phyloP scores from a whole-genome alignment of 2,329 filamentous ascomycete species.

The Falciphora oryzae region DNA sequence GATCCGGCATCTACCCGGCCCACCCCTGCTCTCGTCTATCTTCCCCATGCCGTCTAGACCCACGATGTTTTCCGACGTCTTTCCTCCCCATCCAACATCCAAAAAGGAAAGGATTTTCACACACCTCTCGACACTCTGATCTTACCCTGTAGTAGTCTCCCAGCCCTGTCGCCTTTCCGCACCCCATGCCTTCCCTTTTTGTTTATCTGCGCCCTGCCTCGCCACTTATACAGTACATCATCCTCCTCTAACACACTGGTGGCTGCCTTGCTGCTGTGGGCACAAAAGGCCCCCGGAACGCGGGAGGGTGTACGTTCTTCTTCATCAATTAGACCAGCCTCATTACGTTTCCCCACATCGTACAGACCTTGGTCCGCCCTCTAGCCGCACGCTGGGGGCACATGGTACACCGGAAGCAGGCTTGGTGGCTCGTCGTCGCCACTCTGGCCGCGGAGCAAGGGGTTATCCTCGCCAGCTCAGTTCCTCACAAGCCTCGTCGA shows the following conservation, averaged over 20 bases:
- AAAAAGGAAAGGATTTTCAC: background rate
- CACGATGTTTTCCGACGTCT: background rate
- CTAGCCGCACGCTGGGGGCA: background rate
- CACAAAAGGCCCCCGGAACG: background rate
- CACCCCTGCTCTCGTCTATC: slow-evolving; percentile 1
- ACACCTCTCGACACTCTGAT: background rate
- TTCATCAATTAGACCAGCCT: background rate
- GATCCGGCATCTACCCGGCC: background rate
- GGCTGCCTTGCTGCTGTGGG: background rate
- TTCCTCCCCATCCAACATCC: background rate
- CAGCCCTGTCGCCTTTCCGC: background rate
- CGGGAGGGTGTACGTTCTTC: background rate
- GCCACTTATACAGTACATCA: background rate
- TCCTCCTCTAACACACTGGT: background rate
- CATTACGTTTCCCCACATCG: background rate
- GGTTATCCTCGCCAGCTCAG: background rate
- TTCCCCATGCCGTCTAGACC: background rate
- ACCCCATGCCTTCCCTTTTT: background rate
- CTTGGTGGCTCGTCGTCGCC: background rate
- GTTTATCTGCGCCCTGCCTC: background rate
- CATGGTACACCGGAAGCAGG: background rate
- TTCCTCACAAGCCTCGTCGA: background rate
- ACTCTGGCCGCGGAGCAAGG: background rate
- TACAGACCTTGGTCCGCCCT: background rate
- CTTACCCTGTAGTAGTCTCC: background rate